Conservation (phyloP, 1,284 basidiomycete genomes). For the Fomitiporia mediterranea region DNA sequence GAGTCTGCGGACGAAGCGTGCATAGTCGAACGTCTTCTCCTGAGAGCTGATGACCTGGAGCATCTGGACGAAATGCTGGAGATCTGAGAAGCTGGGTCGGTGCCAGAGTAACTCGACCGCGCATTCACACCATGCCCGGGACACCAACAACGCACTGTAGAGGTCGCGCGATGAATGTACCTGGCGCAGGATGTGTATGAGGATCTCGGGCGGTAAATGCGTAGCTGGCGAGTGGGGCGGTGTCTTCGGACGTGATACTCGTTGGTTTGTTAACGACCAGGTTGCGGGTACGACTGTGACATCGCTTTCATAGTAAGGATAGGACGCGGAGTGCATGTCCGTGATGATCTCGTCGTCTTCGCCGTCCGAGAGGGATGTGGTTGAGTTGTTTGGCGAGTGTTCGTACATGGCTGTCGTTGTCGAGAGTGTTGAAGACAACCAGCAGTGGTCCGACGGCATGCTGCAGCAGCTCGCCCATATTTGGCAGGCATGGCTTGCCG, state of each 20-base stretch:
- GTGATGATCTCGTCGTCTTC: constrained; percentile 59
- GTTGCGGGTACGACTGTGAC: constrained; percentile 18
- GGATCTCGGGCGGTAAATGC: constrained; percentile 81
- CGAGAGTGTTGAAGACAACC: constrained; percentile 5
- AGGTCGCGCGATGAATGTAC: constrained; percentile 74
- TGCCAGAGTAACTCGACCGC: constrained; percentile 96
- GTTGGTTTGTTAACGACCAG: constrained; percentile 15
- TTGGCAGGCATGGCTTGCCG: background rate
- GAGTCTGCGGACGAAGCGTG: constrained; percentile 84
- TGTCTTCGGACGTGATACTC: constrained; percentile 9
- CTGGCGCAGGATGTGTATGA: constrained; percentile 90
- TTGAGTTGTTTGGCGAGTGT: constrained; percentile 33
- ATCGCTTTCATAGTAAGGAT: constrained; percentile 33
- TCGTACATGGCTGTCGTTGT: constrained; percentile 14
- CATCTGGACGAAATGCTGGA: constrained; percentile 75
- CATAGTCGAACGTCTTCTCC: constrained; percentile 82
- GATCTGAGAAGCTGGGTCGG: constrained; percentile 74
- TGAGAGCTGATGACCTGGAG: constrained; percentile 56
- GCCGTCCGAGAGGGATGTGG: constrained; percentile 25
- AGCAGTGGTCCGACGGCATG: background rate
- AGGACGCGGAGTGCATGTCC: constrained; percentile 42
- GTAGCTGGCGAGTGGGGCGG: constrained; percentile 43
- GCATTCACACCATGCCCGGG: constrained; percentile 92
- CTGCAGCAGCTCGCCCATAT: background rate
- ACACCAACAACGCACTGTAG: constrained; percentile 76